Conservation (phyloP, 2,329 filamentous ascomycete genomes). For the Elsinoe australis region DNA sequence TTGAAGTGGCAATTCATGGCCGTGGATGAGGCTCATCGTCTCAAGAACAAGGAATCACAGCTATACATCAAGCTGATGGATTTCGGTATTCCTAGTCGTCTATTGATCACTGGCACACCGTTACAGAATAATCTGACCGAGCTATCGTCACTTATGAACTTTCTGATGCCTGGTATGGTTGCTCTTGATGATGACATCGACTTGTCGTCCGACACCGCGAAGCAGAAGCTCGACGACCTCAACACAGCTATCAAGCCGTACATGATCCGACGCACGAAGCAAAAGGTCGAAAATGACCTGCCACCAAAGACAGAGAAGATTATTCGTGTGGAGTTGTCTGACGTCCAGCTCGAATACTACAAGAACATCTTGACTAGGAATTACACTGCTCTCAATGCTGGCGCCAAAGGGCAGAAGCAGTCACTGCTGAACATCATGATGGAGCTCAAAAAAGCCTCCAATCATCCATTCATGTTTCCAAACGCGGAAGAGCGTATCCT, state of each 20-base stretch:
- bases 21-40: conserved; percentile 90
- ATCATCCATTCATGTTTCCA: conserved; percentile 96
- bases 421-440: conserved; percentile 98
- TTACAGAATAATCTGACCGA: conserved; percentile 96
- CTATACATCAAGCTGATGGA: conserved; percentile 77
- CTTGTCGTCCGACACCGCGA: conserved; percentile 66
- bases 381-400: conserved; percentile 87
- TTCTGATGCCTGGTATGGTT: conserved; percentile 90
- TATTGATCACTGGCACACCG: conserved; percentile 93
- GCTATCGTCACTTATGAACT: conserved; percentile 86
- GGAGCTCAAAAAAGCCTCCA: conserved; percentile 98
- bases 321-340: conserved; percentile 91
- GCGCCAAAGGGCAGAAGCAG: conserved; percentile 82
- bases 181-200: conserved; percentile 89
- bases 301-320: conserved; percentile 98
- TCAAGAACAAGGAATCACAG: conserved; percentile 95
- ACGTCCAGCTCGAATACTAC: conserved; percentile 95
- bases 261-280: conserved; percentile 91
- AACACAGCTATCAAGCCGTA: conserved; percentile 84
- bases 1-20: conserved; percentile 98
- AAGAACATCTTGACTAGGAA: conserved; percentile 98
- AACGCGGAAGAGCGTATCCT: conserved; percentile 87
- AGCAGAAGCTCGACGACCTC: conserved; percentile 76
- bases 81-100: conserved; percentile 79
- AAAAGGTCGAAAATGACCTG: conserved; percentile 92